phyloP scores from a whole-genome alignment of 345 rosid genomes.

The Linum tenue region DNA sequence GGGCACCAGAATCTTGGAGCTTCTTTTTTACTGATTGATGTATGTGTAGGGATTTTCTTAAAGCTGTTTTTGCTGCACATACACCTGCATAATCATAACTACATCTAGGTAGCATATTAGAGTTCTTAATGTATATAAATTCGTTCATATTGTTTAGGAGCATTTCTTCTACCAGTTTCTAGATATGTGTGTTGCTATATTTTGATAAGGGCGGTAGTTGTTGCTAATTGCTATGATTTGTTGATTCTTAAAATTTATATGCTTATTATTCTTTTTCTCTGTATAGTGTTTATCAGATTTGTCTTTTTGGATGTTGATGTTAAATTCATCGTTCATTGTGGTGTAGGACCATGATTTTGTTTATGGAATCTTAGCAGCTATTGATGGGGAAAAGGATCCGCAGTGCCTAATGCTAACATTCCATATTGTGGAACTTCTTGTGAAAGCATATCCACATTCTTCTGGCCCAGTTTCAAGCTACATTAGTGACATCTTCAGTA shows the following conservation, averaged over 20 bases:
- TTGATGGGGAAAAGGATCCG: conserved; percentile 91
- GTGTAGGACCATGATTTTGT: conserved; percentile 51
- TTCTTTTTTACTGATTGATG: too few species aligned
- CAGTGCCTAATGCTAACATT: conserved; percentile 69
- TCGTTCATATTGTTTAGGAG: too few species aligned
- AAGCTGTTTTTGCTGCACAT: too few species aligned
- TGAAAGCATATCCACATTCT: conserved; percentile 53
- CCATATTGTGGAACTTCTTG: conserved; percentile 62
- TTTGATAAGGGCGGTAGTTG: too few species aligned
- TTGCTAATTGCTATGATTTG: not conserved
- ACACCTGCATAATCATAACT: too few species aligned
- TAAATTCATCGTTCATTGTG: conserved; percentile 12
- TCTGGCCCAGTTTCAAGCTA: conserved; percentile 48
- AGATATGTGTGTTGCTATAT: not conserved
- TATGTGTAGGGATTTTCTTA: too few species aligned
- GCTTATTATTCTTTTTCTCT: not conserved
- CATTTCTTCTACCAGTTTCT: not conserved
- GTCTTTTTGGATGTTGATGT: conserved; percentile 2
- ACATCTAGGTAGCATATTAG: too few species aligned
- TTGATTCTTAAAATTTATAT: too few species aligned
- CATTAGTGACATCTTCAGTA: conserved; percentile 52
- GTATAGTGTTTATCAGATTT: not conserved
- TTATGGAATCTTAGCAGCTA: conserved; percentile 57
- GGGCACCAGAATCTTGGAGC: not conserved
- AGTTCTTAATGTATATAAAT: too few species aligned